These are phyloP conservation scores for Puccinia polysora DNA, from an alignment of 1,284 basidiomycete species.

Conservation along the genomic window DNA sequence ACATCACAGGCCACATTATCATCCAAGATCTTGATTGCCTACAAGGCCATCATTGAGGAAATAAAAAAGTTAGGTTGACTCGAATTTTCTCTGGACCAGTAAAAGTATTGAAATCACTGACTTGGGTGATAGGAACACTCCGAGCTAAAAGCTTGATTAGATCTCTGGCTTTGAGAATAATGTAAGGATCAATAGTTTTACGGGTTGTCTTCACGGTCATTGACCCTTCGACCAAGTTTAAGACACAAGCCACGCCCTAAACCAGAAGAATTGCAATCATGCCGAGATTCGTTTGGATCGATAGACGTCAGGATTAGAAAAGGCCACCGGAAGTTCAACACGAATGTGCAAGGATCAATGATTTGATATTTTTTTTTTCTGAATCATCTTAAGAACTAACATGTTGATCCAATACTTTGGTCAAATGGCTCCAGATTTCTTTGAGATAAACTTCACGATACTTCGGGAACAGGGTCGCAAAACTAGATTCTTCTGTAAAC, in stretches of 20 bases:
- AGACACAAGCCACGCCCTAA: constrained; percentile 80
- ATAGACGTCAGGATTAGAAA: neutral
- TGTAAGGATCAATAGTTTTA: constrained; percentile 94
- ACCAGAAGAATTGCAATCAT: neutral
- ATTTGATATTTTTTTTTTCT: no score
- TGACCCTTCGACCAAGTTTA: constrained; percentile 91
- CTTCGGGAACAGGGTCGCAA: constrained; percentile 96
- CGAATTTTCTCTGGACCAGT: neutral
- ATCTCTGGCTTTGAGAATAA: constrained; percentile 91
- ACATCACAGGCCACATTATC: constrained; percentile 91
- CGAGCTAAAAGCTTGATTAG: constrained; percentile 91
- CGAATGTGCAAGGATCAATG: neutral
- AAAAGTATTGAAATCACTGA: constrained; percentile 40
- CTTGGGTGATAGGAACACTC: constrained; percentile 67
- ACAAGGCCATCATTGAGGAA: constrained; percentile 52
- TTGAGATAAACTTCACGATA: constrained; percentile 95
- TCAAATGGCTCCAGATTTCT: constrained; percentile 92
- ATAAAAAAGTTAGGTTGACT: neutral
- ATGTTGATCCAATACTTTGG: constrained; percentile 73
- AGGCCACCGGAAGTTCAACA: constrained; percentile 47
- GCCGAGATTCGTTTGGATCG: no score
- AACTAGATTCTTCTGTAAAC: constrained; percentile 91
- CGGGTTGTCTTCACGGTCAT: constrained; percentile 97
- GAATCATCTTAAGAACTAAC: no score
- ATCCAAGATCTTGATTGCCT: constrained; percentile 85